A percentile compares a stretch with the other conserved stretches of the same genome.
phyloP scores from a whole-genome alignment of 495 filamentous ascomycete genomes.

The Daldinia concentrica region DNA sequence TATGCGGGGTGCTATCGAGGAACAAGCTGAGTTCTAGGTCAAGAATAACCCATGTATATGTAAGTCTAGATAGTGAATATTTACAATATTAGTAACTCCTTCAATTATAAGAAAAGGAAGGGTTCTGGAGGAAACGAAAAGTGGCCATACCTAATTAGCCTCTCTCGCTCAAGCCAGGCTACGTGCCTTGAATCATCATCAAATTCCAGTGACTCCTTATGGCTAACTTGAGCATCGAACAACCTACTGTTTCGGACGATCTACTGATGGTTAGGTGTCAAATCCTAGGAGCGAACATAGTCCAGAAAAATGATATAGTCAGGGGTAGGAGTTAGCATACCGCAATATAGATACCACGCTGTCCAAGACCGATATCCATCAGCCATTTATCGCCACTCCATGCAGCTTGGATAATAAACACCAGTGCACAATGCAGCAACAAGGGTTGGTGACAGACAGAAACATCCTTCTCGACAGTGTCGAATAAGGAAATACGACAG shows the following conservation, averaged over 20 bases:
- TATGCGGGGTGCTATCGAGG: conserved; percentile 15
- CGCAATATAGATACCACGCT: conserved; percentile 16
- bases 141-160: conserved; percentile 8
- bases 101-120: background rate
- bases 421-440: conserved; percentile 5
- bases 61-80: conserved; percentile 2
- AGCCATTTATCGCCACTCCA: conserved; percentile 27
- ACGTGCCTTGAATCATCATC: background rate
- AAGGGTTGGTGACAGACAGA: conserved; percentile 17
- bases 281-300: background rate
- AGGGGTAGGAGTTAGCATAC: background rate
- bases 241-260: conserved; percentile 20
- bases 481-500: conserved; percentile 22
- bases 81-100: background rate
- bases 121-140: background rate
- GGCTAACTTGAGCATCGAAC: conserved; percentile 10
- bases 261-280: background rate
- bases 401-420: conserved; percentile 19
- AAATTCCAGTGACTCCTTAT: conserved; percentile 7
- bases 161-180: conserved; percentile 17
- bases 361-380: conserved; percentile 20
- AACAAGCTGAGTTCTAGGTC: conserved; percentile 22
- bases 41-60: conserved; percentile 21
- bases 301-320: background rate
- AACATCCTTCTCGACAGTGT: conserved; percentile 18